Percentiles rank a stretch among this genome's conserved stretches.
Conservation (phyloP, 371 early-diverging fungal genomes). For the Mortierella sp. region DNA sequence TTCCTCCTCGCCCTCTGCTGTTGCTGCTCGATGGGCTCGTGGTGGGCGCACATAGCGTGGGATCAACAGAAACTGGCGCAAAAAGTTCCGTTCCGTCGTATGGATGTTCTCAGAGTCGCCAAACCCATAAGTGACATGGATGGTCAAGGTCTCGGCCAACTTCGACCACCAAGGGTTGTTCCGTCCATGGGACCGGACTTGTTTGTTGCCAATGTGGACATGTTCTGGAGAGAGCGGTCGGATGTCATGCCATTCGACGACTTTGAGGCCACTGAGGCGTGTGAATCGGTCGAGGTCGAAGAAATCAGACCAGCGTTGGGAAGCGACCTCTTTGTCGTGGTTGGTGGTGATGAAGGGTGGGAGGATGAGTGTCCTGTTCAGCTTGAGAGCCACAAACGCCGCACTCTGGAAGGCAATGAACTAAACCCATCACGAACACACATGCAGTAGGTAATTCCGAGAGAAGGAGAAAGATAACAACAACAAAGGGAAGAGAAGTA, state of each 20-base stretch:
- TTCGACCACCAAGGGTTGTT: not conserved
- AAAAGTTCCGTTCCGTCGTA: constrained; percentile 31
- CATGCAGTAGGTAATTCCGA: not conserved
- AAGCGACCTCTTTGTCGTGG: constrained; percentile 33
- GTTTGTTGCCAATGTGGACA: constrained; percentile 21
- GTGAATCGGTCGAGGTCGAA: constrained; percentile 42
- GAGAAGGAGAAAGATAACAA: not conserved
- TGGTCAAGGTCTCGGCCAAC: constrained; percentile 43
- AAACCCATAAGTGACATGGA: constrained; percentile 49
- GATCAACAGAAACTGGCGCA: constrained; percentile 38
- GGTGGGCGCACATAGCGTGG: constrained; percentile 44
- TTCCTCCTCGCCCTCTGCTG: not conserved
- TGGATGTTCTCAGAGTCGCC: constrained; percentile 35
- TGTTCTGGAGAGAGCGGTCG: constrained; percentile 35
- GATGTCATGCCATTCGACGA: constrained; percentile 36
- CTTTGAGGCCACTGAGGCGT: constrained; percentile 4
- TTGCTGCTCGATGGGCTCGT: constrained; percentile 17
- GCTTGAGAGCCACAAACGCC: constrained; percentile 19
- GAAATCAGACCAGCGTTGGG: constrained; percentile 53
- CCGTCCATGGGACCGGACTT: constrained; percentile 12
- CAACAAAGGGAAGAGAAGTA: not conserved
- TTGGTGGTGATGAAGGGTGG: constrained; percentile 43
- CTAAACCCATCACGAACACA: constrained; percentile 12
- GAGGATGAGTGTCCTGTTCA: constrained; percentile 48
- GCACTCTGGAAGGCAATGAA: constrained; percentile 34